phyloP scores from a whole-genome alignment of 306 rosid genomes.

The Pueraria montana region DNA sequence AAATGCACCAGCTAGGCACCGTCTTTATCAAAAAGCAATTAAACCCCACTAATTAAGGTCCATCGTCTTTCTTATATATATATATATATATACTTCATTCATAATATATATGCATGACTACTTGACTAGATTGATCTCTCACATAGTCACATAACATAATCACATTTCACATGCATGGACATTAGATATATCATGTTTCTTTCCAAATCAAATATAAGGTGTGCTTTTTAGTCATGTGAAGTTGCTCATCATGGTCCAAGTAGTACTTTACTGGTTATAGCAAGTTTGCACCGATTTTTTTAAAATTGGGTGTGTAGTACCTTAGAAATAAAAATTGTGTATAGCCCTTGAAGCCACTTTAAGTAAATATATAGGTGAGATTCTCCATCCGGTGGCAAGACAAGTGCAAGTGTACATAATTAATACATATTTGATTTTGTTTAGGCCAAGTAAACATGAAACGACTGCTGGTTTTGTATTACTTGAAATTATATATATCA shows the following conservation, averaged over 20 bases:
- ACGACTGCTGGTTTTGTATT: background rate
- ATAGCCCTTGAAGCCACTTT: background rate
- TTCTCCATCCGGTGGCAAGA: background rate
- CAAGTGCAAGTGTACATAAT: background rate
- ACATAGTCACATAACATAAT: background rate
- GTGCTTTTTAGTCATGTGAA: no score
- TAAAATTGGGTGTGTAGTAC: background rate
- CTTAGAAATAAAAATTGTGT: background rate
- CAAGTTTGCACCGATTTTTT: background rate
- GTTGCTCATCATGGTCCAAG: background rate
- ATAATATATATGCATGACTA: background rate
- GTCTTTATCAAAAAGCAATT: constrained; percentile 52
- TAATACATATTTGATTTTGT: background rate
- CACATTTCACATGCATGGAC: constrained; percentile 1
- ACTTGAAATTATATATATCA: background rate
- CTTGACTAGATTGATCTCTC: background rate
- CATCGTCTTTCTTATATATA: background rate
- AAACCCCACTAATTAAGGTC: constrained; percentile 42
- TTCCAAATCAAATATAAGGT: background rate
- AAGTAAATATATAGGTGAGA: background rate
- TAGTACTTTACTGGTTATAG: no score
- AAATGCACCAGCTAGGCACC: constrained; percentile 47
- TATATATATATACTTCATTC: background rate
- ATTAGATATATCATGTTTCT: background rate
- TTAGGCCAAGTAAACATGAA: background rate